Conservation (phyloP, 202 grass and related monocot species). For the Setaria viridis region DNA sequence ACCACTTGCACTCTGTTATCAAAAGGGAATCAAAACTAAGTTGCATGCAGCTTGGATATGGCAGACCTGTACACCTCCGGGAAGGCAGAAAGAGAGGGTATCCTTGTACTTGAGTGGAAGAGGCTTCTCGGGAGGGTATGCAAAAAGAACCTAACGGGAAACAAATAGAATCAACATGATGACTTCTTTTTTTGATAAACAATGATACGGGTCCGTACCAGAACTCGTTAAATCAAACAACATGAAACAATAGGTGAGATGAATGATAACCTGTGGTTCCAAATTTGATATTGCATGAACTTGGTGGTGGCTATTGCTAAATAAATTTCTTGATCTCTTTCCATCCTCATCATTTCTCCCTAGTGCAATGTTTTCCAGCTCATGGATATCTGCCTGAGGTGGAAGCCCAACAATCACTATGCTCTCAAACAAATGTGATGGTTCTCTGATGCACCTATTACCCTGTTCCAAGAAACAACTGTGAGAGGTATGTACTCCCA, state of each 20-base stretch:
- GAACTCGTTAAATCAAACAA: slow-evolving; percentile 14
- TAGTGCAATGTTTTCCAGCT: slow-evolving; percentile 72
- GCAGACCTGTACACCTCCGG: slow-evolving; percentile 90
- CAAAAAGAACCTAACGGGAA: slow-evolving; percentile 83
- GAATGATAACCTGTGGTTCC: slow-evolving; percentile 85
- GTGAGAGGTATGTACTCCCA: slow-evolving; percentile 18
- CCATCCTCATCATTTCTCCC: slow-evolving; percentile 70
- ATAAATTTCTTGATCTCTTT: slow-evolving; percentile 78
- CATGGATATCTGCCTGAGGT: slow-evolving; percentile 76
- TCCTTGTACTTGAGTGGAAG: slow-evolving; percentile 97
- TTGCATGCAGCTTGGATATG: slow-evolving; percentile 13
- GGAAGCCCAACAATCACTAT: slow-evolving; percentile 93
- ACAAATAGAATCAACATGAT: slow-evolving; percentile 35
- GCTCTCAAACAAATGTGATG: slow-evolving; percentile 90
- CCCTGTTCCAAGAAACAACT: slow-evolving; percentile 60
- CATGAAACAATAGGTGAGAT: slow-evolving; percentile 20
- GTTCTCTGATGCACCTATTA: slow-evolving; percentile 75
- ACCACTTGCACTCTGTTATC: slow-evolving; percentile 23
- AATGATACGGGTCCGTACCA: background rate
- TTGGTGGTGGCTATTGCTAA: slow-evolving; percentile 77
- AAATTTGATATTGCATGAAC: slow-evolving; percentile 87
- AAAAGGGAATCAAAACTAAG: slow-evolving; percentile 23
- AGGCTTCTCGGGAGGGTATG: slow-evolving; percentile 89
- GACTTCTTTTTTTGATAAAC: background rate
- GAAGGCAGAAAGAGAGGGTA: slow-evolving; percentile 97